phyloP scores from a whole-genome alignment of 2,329 filamentous ascomycete species.

The Neodidymelliopsis sp. region DNA sequence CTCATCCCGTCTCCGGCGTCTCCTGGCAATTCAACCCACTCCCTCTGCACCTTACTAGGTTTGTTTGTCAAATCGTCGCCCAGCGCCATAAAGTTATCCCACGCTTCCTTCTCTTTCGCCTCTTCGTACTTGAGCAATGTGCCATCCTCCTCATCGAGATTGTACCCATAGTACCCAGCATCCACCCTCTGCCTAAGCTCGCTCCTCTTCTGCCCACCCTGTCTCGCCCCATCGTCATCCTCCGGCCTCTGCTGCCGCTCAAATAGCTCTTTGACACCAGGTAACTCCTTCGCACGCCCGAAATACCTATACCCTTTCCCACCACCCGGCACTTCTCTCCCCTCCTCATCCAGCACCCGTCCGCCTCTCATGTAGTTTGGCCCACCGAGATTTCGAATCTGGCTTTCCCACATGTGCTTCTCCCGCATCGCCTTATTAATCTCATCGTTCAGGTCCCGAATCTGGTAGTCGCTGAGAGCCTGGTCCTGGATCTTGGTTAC shows the following conservation, averaged over 20 bases:
- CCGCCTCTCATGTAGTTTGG: constrained; percentile 92
- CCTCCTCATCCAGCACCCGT: constrained; percentile 63
- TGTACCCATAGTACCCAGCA: constrained; percentile 95
- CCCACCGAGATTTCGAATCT: constrained; percentile 93
- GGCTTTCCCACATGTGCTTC: constrained; percentile 98
- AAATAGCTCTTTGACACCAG: constrained; percentile 89
- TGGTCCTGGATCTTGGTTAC: constrained; percentile 94
- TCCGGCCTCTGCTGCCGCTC: constrained; percentile 45
- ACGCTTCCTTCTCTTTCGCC: constrained; percentile 82
- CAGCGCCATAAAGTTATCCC: constrained; percentile 69
- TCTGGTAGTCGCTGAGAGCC: constrained; percentile 92
- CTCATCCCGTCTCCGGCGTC: constrained; percentile 81
- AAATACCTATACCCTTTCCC: constrained; percentile 90
- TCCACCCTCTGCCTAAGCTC: constrained; percentile 81
- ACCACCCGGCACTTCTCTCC: constrained; percentile 65
- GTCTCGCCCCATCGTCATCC: constrained; percentile 63
- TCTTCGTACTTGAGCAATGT: constrained; percentile 80
- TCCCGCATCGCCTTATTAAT: constrained; percentile 99
- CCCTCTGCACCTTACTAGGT: constrained; percentile 36
- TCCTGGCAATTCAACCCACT: constrained; percentile 86
- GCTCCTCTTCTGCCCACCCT: constrained; percentile 71
- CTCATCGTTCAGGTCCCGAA: constrained; percentile 97
- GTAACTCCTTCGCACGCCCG: constrained; percentile 85
- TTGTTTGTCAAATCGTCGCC: constrained; percentile 54
- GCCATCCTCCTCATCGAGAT: constrained; percentile 88